Evolutionary conservation across 495 filamentous ascomycete species (phyloP), one percentile per base, ranked within the genome.

Genomic region (Mytilinidion resinicola): DNA sequence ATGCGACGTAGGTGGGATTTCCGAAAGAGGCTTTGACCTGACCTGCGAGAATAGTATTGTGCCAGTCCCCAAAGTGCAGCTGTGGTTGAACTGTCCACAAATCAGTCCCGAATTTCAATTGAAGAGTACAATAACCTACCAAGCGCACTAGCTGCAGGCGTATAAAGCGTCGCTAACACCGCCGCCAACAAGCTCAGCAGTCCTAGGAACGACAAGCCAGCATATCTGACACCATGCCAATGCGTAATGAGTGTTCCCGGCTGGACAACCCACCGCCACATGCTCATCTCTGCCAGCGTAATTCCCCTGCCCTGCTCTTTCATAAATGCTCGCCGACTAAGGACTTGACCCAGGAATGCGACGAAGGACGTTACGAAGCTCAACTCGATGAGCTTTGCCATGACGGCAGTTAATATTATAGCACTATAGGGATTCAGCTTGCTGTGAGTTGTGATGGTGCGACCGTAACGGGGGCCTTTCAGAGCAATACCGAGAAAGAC

Each of bases 351-450:
- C 3, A 90, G 64, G 43, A 87, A 85, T 0, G 84, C 79, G 3
- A 91, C 85, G 59, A 87, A 87, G 1, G 89, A 84, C 0, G 88
- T 88, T 15, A 90, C 86, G 65, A 89, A 91, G 0, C 84, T 80
- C 60, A 88, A 65, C 69, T 91, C 88, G 51, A 90, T 87, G 0
- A 81, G 82, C 70, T 89, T 90, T 1, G 86, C 85, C 54, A 88
- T 74, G 14, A 86, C 67, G 0, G 84, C 77, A 51, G 77, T 85
- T 0, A 90, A 64, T 9, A 87, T 57, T 35, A 77, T 81, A 0
- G 86, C 86, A 0, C 79, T 84, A 0, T 79, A 76, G 0, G 80
- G 77, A 0, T 71, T 72, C 17, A 90, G 47, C 0, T 67, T 62
- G 2, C 77, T 77, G 9, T 76, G 68, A 0, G 67, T 72, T 5